Evolutionary conservation across 257 asterid species (phyloP).

Genomic region (Paraleonurus japonicus): DNA sequence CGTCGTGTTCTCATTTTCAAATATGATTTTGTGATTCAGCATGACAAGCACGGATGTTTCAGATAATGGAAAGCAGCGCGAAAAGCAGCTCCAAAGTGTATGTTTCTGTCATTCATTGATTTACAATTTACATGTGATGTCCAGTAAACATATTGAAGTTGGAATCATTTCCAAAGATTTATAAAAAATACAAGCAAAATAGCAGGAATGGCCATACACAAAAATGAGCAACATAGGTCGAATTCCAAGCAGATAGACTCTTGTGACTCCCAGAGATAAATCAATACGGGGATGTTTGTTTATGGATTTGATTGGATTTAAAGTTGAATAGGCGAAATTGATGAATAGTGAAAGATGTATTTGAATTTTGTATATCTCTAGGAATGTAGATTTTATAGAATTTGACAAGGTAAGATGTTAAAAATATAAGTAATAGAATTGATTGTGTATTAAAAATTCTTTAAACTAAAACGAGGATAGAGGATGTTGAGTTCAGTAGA

Average conservation of each 20-base stretch:
- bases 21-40: slow-evolving; percentile 38
- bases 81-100: slow-evolving; percentile 58
- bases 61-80: slow-evolving; percentile 34
- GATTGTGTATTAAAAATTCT: too few species aligned
- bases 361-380: too few species aligned
- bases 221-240: not conserved
- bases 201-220: not conserved
- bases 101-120: slow-evolving; percentile 27
- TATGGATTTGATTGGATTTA: too few species aligned
- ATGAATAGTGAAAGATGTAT: too few species aligned
- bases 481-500: too few species aligned
- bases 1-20: not conserved
- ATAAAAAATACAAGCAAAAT: not conserved
- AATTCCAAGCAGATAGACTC: not conserved
- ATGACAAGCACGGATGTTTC: slow-evolving; percentile 38
- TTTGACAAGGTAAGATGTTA: too few species aligned
- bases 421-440: too few species aligned
- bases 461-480: too few species aligned
- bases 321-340: too few species aligned
- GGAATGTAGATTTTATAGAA: too few species aligned
- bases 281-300: too few species aligned
- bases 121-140: not conserved
- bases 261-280: not conserved
- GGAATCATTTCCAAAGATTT: not conserved
- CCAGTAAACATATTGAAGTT: too few species aligned